Evolutionary conservation across 2,329 filamentous ascomycete species (phyloP).

Genomic region (Alternaria gaisen): DNA sequence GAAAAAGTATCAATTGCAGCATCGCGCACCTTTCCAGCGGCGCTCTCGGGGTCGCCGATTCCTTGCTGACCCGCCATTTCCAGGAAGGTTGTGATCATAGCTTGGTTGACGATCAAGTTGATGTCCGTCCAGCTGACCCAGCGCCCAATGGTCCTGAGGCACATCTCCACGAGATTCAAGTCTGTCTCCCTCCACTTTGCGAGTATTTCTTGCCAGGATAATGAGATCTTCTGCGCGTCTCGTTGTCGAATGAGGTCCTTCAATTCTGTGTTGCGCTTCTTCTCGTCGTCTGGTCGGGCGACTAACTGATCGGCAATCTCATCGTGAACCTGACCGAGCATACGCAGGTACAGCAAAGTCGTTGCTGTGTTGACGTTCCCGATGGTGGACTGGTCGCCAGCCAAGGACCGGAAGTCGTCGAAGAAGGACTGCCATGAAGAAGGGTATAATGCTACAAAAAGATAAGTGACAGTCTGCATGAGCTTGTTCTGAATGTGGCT

Average conservation of each 20-base stretch:
- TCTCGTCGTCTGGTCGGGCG: slow-evolving; percentile 77
- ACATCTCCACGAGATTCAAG: slow-evolving; percentile 82
- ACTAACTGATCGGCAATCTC: slow-evolving; percentile 95
- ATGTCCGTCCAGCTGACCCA: slow-evolving; percentile 99
- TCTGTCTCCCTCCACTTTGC: slow-evolving; percentile 74
- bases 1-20: slow-evolving; percentile 94
- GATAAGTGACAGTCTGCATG: slow-evolving; percentile 91
- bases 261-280: slow-evolving; percentile 84
- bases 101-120: slow-evolving; percentile 81
- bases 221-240: slow-evolving; percentile 87
- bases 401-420: slow-evolving; percentile 85
- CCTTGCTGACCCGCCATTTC: slow-evolving; percentile 80
- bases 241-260: slow-evolving; percentile 89
- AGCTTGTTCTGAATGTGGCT: slow-evolving; percentile 92
- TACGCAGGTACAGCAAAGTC: slow-evolving; percentile 85
- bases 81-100: slow-evolving; percentile 84
- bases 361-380: slow-evolving; percentile 75
- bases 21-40: slow-evolving; percentile 79
- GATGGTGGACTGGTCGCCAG: slow-evolving; percentile 66
- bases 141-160: slow-evolving; percentile 88
- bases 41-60: slow-evolving; percentile 66
- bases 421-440: slow-evolving; percentile 89
- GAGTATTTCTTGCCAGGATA: slow-evolving; percentile 91
- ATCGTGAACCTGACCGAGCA: slow-evolving; percentile 90
- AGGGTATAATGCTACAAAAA: slow-evolving; percentile 88